Base-by-base conservation (phyloP, 768 basidiomycete genomes). In the Lactarius sp. region DNA sequence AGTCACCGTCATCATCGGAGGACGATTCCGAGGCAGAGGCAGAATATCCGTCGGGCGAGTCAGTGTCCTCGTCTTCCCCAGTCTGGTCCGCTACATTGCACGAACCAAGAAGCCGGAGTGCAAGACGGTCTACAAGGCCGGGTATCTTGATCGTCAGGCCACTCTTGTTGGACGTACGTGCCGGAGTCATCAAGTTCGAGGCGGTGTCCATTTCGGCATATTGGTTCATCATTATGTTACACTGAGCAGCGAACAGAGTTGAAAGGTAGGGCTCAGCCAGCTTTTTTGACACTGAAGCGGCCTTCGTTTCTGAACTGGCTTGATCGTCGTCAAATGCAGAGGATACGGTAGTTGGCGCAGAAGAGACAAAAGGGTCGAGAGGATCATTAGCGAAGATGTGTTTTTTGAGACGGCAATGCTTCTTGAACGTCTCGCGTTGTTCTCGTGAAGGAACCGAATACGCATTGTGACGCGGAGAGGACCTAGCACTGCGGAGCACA, bases 91-190 rank as follows among this genome's bases (percentile, higher is more conserved):
- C 22, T 36, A 64, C 18, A 22, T 6, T 55, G 49, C 53, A 64
- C 18, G 57, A 56, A 37, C 12, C 3, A 27, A 49, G 27, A 22
- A 63, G 53, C 27, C 47, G 58, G 33, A 64, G 47, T 9, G 53
- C 47, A 60, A 64, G 63, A 14, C 57, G 58, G 34, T 60, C 63
- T 3, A 64, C 41, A 2, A 49, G 53, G 58, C 58, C 7, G 6
- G 63, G 63, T 54, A 64, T 60, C 20, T 36, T 60, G 39, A 60
- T 56, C 12, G 46, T 59, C 53, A 64, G 20, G 8, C 53, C 20
- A 42, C 20, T 50, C 20, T 27, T 51, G 33, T 52, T 41, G 41
- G 54, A 12, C 20, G 42, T 16, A 22, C 20, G 27, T 4, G 22
- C 6, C 22, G 37, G 37, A 33, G 39, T 22, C n/a, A 42, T 52